These are phyloP conservation scores for Didymella glomerata DNA, from an alignment of 2,329 filamentous ascomycete species.

Conservation along the genomic window DNA sequence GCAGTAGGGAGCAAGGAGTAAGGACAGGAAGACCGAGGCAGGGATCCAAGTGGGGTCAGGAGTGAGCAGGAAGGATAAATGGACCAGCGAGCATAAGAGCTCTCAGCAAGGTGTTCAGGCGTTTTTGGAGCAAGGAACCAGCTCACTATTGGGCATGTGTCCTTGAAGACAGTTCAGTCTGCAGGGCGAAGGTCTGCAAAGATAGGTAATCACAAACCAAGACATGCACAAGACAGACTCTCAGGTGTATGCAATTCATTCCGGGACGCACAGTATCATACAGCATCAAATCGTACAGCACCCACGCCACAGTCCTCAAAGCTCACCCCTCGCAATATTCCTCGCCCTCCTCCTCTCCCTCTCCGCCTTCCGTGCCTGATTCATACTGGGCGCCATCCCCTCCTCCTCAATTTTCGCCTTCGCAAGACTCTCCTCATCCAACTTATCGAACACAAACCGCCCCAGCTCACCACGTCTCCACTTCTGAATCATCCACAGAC, in stretches of 20 bases:
- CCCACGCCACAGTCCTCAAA: conserved; percentile 3
- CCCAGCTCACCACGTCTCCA: conserved; percentile 83
- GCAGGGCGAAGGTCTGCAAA: background rate
- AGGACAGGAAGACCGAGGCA: background rate
- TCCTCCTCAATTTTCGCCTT: conserved; percentile 58
- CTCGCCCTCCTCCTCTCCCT: conserved; percentile 60
- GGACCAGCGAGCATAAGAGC: background rate
- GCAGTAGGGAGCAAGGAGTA: background rate
- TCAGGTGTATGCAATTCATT: background rate
- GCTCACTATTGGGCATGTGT: background rate
- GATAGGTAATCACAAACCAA: background rate
- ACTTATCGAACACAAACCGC: conserved; percentile 78
- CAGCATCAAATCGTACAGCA: background rate
- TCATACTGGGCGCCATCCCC: conserved; percentile 65
- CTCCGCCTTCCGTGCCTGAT: conserved; percentile 72
- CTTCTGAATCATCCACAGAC: conserved; percentile 79
- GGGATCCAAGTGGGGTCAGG: background rate
- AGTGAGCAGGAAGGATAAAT: background rate
- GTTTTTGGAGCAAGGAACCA: background rate
- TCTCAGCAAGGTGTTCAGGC: background rate
- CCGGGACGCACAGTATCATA: background rate
- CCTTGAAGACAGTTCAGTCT: background rate
- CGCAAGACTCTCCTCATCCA: conserved; percentile 69
- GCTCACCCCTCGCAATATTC: conserved; percentile 35
- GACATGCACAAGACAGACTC: background rate